Base-by-base conservation (phyloP, 495 filamentous ascomycete species). In the Tuber magnatum region DNA sequence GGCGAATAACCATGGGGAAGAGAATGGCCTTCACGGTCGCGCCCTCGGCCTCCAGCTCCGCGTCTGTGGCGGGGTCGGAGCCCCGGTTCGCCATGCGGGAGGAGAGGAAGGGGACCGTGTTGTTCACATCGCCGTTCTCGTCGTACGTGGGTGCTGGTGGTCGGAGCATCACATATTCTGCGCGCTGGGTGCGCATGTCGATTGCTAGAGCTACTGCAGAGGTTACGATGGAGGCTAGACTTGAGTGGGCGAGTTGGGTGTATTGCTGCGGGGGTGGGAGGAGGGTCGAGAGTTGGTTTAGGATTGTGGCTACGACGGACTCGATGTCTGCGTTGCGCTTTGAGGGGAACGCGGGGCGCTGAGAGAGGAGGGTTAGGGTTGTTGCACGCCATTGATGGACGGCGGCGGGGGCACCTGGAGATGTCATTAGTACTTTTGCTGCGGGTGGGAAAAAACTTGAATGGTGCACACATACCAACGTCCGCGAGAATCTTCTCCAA, bases 81-180 rank as follows among this genome's bases (percentile, higher is more conserved):
- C 89, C 91, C 39, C 93, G 91, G 85, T 97, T 95, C 80, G 97
- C 94, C 95, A 99, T 99, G 70, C 94, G 86, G 14, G 89, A 86
- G 0, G 94, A 92, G 82, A 94, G 96, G 89, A 98, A 99, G 72
- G 86, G 85, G 24, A 97, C 91, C 68, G 93, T 92, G 56, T 90
- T 91, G 44, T 87, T 87, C 28, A 98, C 88, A 80, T 97, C 94
- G 80, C 95, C 95, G 76, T 93, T 91, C 77, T 90, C 91, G 84
- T 98, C 94, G 85, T 95, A 98, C 81, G 97, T 93, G 18, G 96
- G 94, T 78, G 94, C 92, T n/a, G 96, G 87, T 14, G 95, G 94
- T 6, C 94, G 94, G 9, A 97, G 90, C 94, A 99, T 97, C 84
- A 95, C 93, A 84, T 94, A 99, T 83, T 97, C 94, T 28, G 95